A percentile compares a stretch with the other conserved stretches of the same genome.
Evolutionary conservation across 2,329 filamentous ascomycete species (phyloP).

Genomic region (Cytospora leucostoma): DNA sequence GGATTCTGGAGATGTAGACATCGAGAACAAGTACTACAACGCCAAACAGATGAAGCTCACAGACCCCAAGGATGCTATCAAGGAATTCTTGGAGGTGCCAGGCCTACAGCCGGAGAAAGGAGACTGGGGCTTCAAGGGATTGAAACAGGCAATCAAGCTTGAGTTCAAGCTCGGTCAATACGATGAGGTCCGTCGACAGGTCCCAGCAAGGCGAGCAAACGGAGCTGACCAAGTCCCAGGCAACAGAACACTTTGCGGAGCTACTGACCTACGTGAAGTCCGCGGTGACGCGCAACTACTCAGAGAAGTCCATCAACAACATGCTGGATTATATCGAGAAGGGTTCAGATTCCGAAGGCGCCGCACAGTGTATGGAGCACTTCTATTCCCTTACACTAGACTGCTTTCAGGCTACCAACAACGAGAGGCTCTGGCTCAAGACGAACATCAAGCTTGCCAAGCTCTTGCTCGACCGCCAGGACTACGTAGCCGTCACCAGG

Average conservation of each 20-base stretch:
- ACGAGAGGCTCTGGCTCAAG: slow-evolving; percentile 95
- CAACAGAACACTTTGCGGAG: slow-evolving; percentile 88
- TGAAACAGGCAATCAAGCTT: slow-evolving; percentile 97
- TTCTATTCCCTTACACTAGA: slow-evolving; percentile 93
- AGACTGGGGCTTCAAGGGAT: slow-evolving; percentile 97
- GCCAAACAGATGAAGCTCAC: slow-evolving; percentile 93
- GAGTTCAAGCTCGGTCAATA: slow-evolving; percentile 93
- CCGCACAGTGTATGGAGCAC: slow-evolving; percentile 82
- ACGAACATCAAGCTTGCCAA: slow-evolving; percentile 97
- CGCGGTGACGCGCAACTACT: slow-evolving; percentile 95
- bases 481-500: slow-evolving; percentile 76
- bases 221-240: slow-evolving; percentile 53
- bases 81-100: slow-evolving; percentile 89
- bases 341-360: slow-evolving; percentile 69
- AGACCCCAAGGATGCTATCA: slow-evolving; percentile 84
- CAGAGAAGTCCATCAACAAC: slow-evolving; percentile 98
- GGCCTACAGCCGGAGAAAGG: slow-evolving; percentile 85
- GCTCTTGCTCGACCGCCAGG: slow-evolving; percentile 86
- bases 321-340: slow-evolving; percentile 99
- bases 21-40: slow-evolving; percentile 99
- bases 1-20: slow-evolving; percentile 84
- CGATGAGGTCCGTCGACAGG: slow-evolving; percentile 60
- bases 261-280: slow-evolving; percentile 97
- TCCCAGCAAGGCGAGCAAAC: background rate
- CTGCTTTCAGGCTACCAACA: slow-evolving; percentile 96